Base-by-base conservation (phyloP, 2,329 filamentous ascomycete genomes). In the Alternaria solani region DNA sequence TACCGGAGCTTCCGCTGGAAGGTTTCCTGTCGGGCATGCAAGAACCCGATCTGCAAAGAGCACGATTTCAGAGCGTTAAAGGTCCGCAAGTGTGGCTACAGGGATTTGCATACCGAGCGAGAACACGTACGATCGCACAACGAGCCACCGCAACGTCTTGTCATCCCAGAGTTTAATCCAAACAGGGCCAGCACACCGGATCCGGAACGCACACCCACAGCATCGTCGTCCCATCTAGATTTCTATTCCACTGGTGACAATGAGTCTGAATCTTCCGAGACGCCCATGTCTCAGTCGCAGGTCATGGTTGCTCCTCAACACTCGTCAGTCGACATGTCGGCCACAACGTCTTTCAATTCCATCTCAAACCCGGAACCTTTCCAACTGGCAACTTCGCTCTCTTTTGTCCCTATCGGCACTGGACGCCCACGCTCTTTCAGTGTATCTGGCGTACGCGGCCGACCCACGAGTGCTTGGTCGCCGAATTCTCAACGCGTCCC, bases 1-100 rank as follows among this genome's bases (percentile, higher is more conserved):
- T 86, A 86, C 64, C 81, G 83, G 30, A 84, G 82, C n/a, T 83
- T 85, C 47, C 81, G 84, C 48, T 88, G 86, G 86, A 87, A 86
- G 66, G 81, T 87, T n/a, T 81, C 84, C 39, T 88, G 86, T 72
- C 84, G 85, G 67, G 81, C 79, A 43, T 88, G 86, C 75, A 85
- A 85, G 41, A 85, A 81, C 55, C 81, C 85, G 2, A 76, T 88
- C 26, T 88, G 86, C 73, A 86, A 87, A 66, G 85, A 87, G 66
- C 86, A 88, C 70, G 86, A 88, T 64, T 82, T 88, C 44, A 82
- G 85, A 26, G 85, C 82, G 14, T 78, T 87, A 20, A 84, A 85
- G 54, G 78, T 87, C 28, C 79, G 85, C 38, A 86, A 87, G 49
- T 88, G 86, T 68, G 86, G 86, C 18, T 87, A 83, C 66, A 79